Conservation (phyloP, 208 protist genomes). For the Herpetomonas samuelpessoai region DNA sequence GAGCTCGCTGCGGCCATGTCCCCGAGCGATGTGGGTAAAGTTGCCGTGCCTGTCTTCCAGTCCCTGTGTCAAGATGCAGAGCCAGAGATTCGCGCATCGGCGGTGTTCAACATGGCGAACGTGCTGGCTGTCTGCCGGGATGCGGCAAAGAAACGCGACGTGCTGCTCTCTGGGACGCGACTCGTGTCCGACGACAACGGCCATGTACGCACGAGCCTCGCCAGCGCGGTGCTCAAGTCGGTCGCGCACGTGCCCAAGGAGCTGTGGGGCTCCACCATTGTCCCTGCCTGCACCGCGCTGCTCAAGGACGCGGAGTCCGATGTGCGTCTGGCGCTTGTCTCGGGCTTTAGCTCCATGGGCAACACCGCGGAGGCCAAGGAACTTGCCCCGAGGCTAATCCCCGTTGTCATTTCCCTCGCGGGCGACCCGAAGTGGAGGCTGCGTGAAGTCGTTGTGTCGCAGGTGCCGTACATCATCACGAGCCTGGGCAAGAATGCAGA, state of each 20-base stretch:
- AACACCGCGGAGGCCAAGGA: slow-evolving; percentile 78
- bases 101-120: slow-evolving; percentile 79
- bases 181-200: slow-evolving; percentile 67
- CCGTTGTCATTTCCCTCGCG: slow-evolving; percentile 75
- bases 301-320: slow-evolving; percentile 77
- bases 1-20: slow-evolving; percentile 40
- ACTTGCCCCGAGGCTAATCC: slow-evolving; percentile 80
- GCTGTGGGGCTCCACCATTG: slow-evolving; percentile 67
- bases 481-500: slow-evolving; percentile 61
- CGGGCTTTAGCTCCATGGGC: slow-evolving; percentile 83
- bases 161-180: slow-evolving; percentile 68
- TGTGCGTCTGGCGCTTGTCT: slow-evolving; percentile 83
- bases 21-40: slow-evolving; percentile 56
- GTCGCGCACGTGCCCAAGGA: slow-evolving; percentile 72
- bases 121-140: slow-evolving; percentile 62
- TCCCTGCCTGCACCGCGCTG: slow-evolving; percentile 77
- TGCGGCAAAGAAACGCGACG: slow-evolving; percentile 51
- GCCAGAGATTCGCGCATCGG: slow-evolving; percentile 83
- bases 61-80: slow-evolving; percentile 78
- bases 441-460: slow-evolving; percentile 79
- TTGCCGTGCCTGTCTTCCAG: slow-evolving; percentile 68
- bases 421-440: slow-evolving; percentile 86
- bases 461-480: slow-evolving; percentile 83
- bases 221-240: slow-evolving; percentile 75
- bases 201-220: slow-evolving; percentile 86